Evolutionary conservation across 169 alveolate species (phyloP), one percentile per base, ranked within the genome.

Genomic region (Theileria orientalis): DNA sequence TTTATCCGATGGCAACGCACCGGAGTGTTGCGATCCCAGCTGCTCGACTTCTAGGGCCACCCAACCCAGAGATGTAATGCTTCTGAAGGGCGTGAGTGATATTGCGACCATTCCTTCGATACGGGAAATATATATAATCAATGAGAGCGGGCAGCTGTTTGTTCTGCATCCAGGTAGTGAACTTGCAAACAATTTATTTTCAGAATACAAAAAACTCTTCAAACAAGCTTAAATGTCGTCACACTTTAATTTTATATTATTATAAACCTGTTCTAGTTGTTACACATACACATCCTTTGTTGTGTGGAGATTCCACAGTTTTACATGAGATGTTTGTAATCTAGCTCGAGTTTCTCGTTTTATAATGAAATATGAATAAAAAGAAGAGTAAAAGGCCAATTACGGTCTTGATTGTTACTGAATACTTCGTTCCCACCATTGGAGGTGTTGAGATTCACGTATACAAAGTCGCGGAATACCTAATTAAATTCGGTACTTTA

Each of bases 381-480:
- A 59, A 19, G 52, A 21, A 32, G 69, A 59, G 7, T 25, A 40
- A 29, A 27, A 74, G 90, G 23, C 62, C 91, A 69, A 82, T 87
- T 0, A 72, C 84, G 21, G 46, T 80, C 21, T 52, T 80, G 19
- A 72, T 80, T 52, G 74, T 61, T 23, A 90, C 97, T 56, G 99
- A 97, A 83, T 97, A 95, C 87, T 95, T 96, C 83, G 95, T 94
- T 72, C 99, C 99, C n/a, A 90, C 95, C 56, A 80, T 97, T 29
- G 99, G 99, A 2, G 99, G 99, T 42, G 98, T 98, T 6, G 99
- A 98, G 88, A 97, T 94, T 92, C 99, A 98, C 86, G 95, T 96
- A 35, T 97, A 94, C 85, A 96, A 96, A 78, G 90, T 98, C 44
- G 97, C 99, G 0, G 94, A 94, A 74, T 86, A 96, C 49, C 89